phyloP scores from a whole-genome alignment of 805 yeast genomes.

The Henningerozyma blattae region DNA sequence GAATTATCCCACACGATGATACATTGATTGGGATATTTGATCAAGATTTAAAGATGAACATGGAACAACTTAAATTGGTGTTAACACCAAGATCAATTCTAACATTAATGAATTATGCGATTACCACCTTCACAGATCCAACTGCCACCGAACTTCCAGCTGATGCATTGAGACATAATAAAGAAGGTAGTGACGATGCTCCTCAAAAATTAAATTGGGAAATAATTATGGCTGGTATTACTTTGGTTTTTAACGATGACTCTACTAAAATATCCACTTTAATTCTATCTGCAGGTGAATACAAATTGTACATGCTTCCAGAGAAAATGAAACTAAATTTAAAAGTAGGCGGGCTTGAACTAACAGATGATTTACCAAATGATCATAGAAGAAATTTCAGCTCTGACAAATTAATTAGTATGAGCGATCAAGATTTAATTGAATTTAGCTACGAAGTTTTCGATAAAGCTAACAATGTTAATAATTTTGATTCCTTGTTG shows the following conservation, averaged over 20 bases:
- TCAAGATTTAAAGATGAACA: conserved; percentile 56
- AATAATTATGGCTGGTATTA: conserved; percentile 60
- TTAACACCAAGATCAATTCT: conserved; percentile 68
- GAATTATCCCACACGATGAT: conserved; percentile 43
- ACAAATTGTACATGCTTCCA: conserved; percentile 55
- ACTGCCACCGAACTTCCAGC: conserved; percentile 55
- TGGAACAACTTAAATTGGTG: conserved; percentile 70
- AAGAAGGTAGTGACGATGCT: conserved; percentile 41
- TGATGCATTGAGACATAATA: conserved; percentile 58
- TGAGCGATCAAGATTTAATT: conserved; percentile 66
- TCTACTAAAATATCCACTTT: conserved; percentile 72
- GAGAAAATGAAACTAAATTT: conserved; percentile 65
- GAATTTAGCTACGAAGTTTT: conserved; percentile 78
- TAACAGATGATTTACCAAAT: conserved; percentile 65
- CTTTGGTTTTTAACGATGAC: conserved; percentile 70
- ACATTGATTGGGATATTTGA: conserved; percentile 56
- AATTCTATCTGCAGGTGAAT: conserved; percentile 59
- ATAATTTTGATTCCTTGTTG: conserved; percentile 31
- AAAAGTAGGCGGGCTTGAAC: conserved; percentile 63
- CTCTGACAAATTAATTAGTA: conserved; percentile 55
- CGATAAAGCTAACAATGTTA: conserved; percentile 38
- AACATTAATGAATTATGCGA: conserved; percentile 64
- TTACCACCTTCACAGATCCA: conserved; percentile 84
- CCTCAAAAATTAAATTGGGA: conserved; percentile 67
- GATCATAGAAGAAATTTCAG: conserved; percentile 47